A percentile compares a stretch with the other conserved stretches of the same genome.
phyloP scores from a whole-genome alignment of 768 basidiomycete genomes.

The Suillus subalutaceus region DNA sequence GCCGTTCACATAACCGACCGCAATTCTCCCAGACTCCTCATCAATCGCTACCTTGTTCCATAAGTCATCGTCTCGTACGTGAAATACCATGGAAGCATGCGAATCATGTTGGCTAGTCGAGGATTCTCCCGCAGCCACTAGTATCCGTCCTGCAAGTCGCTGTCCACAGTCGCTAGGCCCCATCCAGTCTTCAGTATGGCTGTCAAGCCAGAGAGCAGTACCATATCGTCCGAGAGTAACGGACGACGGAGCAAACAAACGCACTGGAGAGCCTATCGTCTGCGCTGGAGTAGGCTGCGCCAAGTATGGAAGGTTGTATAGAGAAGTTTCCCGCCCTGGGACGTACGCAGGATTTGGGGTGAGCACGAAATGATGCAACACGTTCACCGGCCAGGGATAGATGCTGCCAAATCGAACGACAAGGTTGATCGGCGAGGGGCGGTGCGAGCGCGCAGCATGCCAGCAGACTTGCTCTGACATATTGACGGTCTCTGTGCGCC shows the following conservation, averaged over 20 bases:
- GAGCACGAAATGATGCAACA: constrained; percentile 64
- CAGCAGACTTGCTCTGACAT: constrained; percentile 38
- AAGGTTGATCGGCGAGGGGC: constrained; percentile 46
- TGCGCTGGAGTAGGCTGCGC: constrained; percentile 37
- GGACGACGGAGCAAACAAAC: constrained; percentile 56
- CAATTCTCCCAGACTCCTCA: constrained; percentile 41
- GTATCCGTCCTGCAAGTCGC: constrained; percentile 52
- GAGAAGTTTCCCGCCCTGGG: constrained; percentile 15
- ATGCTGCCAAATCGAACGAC: constrained; percentile 61
- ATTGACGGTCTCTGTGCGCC: constrained; percentile 56
- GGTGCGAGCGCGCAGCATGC: constrained; percentile 15
- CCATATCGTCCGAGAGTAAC: constrained; percentile 60
- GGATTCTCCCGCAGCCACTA: constrained; percentile 4
- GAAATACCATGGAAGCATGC: constrained; percentile 42
- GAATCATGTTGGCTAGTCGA: neutral
- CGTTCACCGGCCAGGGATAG: constrained; percentile 71
- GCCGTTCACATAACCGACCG: constrained; percentile 42
- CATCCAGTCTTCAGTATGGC: constrained; percentile 55
- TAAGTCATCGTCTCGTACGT: constrained; percentile 45
- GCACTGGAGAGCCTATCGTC: constrained; percentile 56
- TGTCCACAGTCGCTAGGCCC: constrained; percentile 54
- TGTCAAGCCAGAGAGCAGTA: constrained; percentile 69
- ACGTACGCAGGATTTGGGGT: constrained; percentile 45
- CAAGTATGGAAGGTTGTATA: constrained; percentile 50
- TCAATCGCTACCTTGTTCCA: constrained; percentile 50